phyloP scores from a whole-genome alignment of 148 eudicot species.

The Rhododendron kiyosumense region DNA sequence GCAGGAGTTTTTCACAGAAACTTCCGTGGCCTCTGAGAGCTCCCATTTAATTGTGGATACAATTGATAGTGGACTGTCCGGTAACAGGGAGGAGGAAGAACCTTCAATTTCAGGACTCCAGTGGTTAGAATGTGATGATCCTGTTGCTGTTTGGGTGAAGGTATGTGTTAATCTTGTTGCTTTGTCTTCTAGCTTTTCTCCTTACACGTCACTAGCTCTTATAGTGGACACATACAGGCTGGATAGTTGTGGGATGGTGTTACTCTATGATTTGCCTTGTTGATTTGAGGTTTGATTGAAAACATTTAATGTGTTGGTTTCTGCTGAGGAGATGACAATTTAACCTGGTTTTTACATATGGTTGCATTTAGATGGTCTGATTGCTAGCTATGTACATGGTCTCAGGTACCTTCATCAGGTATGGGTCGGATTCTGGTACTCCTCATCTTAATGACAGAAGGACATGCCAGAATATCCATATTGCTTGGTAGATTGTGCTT shows the following conservation, averaged over 20 bases:
- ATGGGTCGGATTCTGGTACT: neutral
- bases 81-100: constrained; percentile 39
- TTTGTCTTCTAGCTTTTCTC: constrained; percentile 6
- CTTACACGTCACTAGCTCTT: neutral
- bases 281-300: neutral
- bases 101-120: constrained; percentile 33
- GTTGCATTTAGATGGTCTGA: neutral
- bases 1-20: constrained; percentile 30
- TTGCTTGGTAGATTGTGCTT: neutral
- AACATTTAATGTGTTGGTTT: neutral
- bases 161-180: constrained; percentile 28
- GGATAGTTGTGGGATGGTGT: neutral
- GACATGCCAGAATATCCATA: neutral
- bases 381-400: neutral
- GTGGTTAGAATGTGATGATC: constrained; percentile 64
- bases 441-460: neutral
- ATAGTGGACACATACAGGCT: neutral
- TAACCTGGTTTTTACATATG: neutral
- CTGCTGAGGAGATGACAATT: neutral
- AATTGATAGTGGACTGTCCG: constrained; percentile 40
- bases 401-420: neutral
- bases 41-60: constrained; percentile 47
- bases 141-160: constrained; percentile 95
- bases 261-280: neutral
- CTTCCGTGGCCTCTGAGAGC: constrained; percentile 45